Percentiles rank a stretch among this genome's conserved stretches.
Conservation (phyloP, 805 yeast species). For the Diddensiella caesifluorescens region DNA sequence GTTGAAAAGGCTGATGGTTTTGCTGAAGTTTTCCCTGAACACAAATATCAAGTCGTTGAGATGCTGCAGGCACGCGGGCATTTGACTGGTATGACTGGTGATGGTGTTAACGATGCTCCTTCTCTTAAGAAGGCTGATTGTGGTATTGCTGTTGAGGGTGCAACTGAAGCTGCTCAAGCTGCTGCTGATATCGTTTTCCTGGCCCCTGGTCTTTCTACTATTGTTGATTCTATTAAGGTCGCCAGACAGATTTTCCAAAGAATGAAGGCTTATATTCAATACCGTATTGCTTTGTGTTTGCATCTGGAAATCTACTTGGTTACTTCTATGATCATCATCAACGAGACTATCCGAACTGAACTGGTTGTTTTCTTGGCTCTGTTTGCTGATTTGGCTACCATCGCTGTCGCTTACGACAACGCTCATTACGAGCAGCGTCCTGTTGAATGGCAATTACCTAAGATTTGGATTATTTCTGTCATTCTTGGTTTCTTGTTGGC, state of each 20-base stretch:
- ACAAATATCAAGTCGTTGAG: conserved; percentile 93
- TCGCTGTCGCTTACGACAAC: conserved; percentile 95
- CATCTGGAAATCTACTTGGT: conserved; percentile 94
- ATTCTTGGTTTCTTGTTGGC: conserved; percentile 82
- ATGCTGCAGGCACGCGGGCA: conserved; percentile 92
- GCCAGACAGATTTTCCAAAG: conserved; percentile 98
- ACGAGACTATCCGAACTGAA: conserved; percentile 80
- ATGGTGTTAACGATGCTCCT: conserved; percentile 98
- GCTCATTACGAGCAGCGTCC: conserved; percentile 93
- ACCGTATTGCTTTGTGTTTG: conserved; percentile 94
- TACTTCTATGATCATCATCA: conserved; percentile 92
- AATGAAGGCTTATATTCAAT: conserved; percentile 96
- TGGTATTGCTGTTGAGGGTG: conserved; percentile 98
- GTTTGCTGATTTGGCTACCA: conserved; percentile 95
- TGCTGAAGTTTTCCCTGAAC: conserved; percentile 98
- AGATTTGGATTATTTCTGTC: conserved; percentile 96
- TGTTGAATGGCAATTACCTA: conserved; percentile 94
- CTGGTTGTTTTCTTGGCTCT: conserved; percentile 93
- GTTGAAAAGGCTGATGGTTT: conserved; percentile 98
- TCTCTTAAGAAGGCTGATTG: conserved; percentile 92
- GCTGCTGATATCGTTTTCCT: conserved; percentile 95
- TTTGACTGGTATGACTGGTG: conserved; percentile 99
- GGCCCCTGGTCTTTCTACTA: conserved; percentile 93
- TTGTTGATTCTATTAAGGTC: conserved; percentile 90
- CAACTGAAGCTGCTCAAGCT: conserved; percentile 94